These are phyloP conservation scores for Emiliania huxleyi DNA, from an alignment of 78 protist species.

Conservation along the genomic window DNA sequence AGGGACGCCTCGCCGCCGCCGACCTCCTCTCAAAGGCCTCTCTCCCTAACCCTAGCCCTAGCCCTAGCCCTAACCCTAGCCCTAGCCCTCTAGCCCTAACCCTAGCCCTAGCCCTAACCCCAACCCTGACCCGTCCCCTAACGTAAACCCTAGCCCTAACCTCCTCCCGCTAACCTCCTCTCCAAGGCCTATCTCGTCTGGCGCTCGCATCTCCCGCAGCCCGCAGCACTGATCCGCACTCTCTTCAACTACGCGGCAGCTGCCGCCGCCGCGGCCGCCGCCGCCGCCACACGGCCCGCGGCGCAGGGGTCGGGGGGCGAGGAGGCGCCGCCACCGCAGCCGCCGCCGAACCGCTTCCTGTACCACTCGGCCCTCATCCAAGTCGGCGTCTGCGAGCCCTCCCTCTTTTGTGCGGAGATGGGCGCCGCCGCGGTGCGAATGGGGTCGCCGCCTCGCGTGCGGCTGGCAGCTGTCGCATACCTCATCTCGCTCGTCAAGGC, in stretches of 20 bases:
- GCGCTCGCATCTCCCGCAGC: not conserved
- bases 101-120: no score
- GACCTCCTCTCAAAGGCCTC: slow-evolving; percentile 16
- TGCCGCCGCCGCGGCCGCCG: not conserved
- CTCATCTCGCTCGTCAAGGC: not conserved
- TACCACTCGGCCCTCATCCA: not conserved
- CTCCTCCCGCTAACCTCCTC: slow-evolving; percentile 27
- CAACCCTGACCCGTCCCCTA: no score
- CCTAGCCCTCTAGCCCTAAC: no score
- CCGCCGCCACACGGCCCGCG: not conserved
- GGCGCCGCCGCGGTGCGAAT: not conserved
- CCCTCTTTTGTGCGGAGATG: not conserved
- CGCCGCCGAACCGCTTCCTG: not conserved
- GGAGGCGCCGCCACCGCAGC: not conserved
- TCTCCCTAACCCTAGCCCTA: no score
- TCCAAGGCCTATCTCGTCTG: not conserved
- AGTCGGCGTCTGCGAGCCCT: not conserved
- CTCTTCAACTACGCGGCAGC: not conserved
- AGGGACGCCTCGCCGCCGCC: not conserved
- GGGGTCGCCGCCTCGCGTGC: not conserved
- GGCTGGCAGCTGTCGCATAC: not conserved
- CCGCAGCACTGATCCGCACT: not conserved
- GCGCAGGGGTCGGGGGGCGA: not conserved
- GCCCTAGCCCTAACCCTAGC: no score
- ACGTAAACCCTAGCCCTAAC: no score